phyloP scores from a whole-genome alignment of 495 filamentous ascomycete genomes.

The Apiosordaria backusii region DNA sequence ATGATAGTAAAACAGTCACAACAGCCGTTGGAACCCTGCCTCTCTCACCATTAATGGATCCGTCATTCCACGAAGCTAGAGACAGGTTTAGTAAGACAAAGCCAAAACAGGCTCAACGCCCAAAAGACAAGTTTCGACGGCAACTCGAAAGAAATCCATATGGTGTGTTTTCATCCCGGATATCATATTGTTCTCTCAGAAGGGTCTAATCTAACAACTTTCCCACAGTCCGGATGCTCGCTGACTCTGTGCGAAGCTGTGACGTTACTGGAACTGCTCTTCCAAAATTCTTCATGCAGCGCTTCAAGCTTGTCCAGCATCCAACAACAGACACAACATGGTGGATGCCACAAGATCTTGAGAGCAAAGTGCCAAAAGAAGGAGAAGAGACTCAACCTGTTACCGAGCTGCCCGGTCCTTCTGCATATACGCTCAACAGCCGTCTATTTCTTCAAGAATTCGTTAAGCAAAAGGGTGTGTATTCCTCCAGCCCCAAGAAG shows the following conservation, averaged over 20 bases:
- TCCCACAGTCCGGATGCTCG: conserved; percentile 56
- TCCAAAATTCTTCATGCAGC: conserved; percentile 61
- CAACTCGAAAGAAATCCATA: conserved; percentile 57
- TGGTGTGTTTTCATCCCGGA: conserved; percentile 40
- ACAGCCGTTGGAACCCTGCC: conserved; percentile 42
- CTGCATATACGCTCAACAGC: conserved; percentile 10
- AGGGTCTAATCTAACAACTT: conserved; percentile 15
- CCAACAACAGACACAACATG: conserved; percentile 55
- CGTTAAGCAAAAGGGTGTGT: neutral
- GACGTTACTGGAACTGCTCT: conserved; percentile 50
- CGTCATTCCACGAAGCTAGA: conserved; percentile 38
- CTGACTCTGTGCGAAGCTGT: conserved; percentile 62
- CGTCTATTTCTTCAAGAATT: conserved; percentile 19
- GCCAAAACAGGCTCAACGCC: conserved; percentile 9
- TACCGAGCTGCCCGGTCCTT: conserved; percentile 9
- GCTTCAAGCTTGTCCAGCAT: conserved; percentile 55
- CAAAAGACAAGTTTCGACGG: conserved; percentile 47
- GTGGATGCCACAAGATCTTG: conserved; percentile 54
- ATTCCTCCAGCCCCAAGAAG: neutral
- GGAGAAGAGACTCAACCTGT: neutral
- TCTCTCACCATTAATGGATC: conserved; percentile 53
- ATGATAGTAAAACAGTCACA: conserved; percentile 33
- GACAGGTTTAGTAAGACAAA: conserved; percentile 30
- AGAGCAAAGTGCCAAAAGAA: conserved; percentile 34
- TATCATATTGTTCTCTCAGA: neutral